These are phyloP conservation scores for Dichotomopilus funicola DNA, from an alignment of 2,329 filamentous ascomycete species.

Conservation along the genomic window DNA sequence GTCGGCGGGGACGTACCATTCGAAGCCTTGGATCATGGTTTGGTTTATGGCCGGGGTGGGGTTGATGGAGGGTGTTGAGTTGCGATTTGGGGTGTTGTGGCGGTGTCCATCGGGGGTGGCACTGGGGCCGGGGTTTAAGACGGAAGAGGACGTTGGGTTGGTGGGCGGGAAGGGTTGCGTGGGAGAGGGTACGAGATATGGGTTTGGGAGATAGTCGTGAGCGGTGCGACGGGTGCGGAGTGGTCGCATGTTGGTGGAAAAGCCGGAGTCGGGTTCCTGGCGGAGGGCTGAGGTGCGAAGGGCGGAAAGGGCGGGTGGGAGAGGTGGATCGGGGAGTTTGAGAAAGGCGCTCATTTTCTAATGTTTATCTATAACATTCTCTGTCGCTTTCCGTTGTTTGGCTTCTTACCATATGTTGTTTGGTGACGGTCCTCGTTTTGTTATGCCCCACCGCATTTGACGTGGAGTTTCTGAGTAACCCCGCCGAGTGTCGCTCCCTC, in stretches of 20 bases:
- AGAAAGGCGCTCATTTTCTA: constrained; percentile 13
- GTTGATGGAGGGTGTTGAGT: neutral
- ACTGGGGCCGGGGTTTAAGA: too few relatives aligned
- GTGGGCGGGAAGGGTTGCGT: too few relatives aligned
- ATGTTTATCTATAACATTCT: neutral
- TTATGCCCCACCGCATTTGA: too few relatives aligned
- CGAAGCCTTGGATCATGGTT: constrained; percentile 61
- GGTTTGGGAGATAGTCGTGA: constrained; percentile 8
- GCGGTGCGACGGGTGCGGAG: constrained; percentile 13
- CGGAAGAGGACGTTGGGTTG: too few relatives aligned
- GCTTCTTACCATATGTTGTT: too few relatives aligned
- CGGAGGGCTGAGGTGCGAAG: constrained; percentile 9
- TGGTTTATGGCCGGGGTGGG: constrained; percentile 30
- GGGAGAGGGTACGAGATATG: neutral
- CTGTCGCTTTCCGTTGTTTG: too few relatives aligned
- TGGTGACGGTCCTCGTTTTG: too few relatives aligned
- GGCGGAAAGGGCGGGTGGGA: constrained; percentile 7
- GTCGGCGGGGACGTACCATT: constrained; percentile 63
- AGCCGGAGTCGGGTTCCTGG: constrained; percentile 12
- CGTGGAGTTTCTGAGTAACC: too few relatives aligned
- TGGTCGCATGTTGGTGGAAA: constrained; percentile 18
- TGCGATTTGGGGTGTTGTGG: neutral
- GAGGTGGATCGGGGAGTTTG: constrained; percentile 11
- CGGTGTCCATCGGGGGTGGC: neutral
- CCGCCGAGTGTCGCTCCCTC: too few relatives aligned